A percentile compares a stretch with the other conserved stretches of the same genome.
phyloP scores from a whole-genome alignment of 805 yeast genomes.

The Candida tibetensis region DNA sequence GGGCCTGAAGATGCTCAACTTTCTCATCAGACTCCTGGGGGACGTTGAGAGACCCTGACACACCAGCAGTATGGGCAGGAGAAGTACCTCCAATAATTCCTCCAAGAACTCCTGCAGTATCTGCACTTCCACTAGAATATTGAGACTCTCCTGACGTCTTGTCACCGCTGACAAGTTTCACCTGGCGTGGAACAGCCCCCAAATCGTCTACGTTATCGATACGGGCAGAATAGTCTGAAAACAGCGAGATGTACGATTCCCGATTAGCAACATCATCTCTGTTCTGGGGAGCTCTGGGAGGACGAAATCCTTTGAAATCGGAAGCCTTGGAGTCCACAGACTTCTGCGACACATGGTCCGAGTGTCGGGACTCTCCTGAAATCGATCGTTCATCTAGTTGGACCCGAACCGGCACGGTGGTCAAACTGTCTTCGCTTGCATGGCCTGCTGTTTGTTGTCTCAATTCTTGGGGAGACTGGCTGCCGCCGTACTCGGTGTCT shows the following conservation, averaged over 20 bases:
- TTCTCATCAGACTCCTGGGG: neutral
- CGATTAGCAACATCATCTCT: constrained; percentile 5
- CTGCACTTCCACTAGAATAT: neutral
- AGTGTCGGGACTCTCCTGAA: neutral
- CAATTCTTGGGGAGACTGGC: neutral
- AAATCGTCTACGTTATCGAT: constrained; percentile 21
- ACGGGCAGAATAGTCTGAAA: constrained; percentile 19
- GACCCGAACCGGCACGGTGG: neutral
- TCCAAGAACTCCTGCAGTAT: neutral
- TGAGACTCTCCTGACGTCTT: neutral
- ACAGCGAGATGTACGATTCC: constrained; percentile 14
- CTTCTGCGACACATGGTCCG: neutral
- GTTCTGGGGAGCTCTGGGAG: constrained; percentile 8
- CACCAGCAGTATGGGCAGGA: neutral
- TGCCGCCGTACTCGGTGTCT: neutral
- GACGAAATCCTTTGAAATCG: constrained; percentile 10
- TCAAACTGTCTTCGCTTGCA: neutral
- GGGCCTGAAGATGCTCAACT: neutral
- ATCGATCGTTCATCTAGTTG: neutral
- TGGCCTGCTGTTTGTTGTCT: neutral
- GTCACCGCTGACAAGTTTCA: constrained; percentile 3
- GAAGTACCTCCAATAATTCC: neutral
- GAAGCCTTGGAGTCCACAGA: neutral
- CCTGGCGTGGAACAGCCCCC: constrained; percentile 9
- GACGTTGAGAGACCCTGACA: no score